phyloP scores from a whole-genome alignment of 1,284 basidiomycete species.

The Boletus sp. region DNA sequence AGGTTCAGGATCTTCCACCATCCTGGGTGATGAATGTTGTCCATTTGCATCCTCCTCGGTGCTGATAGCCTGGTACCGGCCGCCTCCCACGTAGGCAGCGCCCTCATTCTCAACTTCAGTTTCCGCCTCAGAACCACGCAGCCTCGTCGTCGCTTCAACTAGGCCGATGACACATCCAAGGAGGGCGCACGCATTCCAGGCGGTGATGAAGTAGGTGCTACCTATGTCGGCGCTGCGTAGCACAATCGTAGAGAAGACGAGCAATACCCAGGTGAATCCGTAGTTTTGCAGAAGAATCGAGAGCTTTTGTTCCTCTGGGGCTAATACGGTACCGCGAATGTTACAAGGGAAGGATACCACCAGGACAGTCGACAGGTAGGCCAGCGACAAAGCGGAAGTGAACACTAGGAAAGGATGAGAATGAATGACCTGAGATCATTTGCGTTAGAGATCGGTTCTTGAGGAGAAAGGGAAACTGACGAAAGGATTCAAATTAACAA shows the following conservation, averaged over 20 bases:
- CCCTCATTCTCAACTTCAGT: slow-evolving; percentile 2
- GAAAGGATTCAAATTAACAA: slow-evolving; percentile 58
- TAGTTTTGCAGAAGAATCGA: slow-evolving; percentile 49
- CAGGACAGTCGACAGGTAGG: slow-evolving; percentile 42
- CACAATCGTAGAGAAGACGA: slow-evolving; percentile 48
- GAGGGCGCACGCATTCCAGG: slow-evolving; percentile 54
- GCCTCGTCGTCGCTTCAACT: slow-evolving; percentile 37
- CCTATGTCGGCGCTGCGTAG: slow-evolving; percentile 47
- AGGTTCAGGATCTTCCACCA: slow-evolving; percentile 35
- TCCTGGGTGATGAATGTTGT: slow-evolving; percentile 17
- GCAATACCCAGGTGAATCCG: slow-evolving; percentile 55
- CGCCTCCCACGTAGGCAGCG: slow-evolving; percentile 10
- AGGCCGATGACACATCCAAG: slow-evolving; percentile 47
- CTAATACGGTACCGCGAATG: slow-evolving; percentile 4
- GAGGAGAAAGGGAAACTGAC: slow-evolving; percentile 41
- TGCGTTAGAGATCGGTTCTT: slow-evolving; percentile 4
- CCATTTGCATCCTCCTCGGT: slow-evolving; percentile 16
- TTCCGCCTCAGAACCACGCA: slow-evolving; percentile 22
- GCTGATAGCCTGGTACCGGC: slow-evolving; percentile 30
- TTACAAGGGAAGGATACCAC: slow-evolving; percentile 25
- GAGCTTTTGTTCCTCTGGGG: slow-evolving; percentile 43
- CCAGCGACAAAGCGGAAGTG: slow-evolving; percentile 46
- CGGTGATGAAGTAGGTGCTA: slow-evolving; percentile 55
- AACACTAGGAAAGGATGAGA: slow-evolving; percentile 55
- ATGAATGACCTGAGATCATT: slow-evolving; percentile 53